phyloP scores from a whole-genome alignment of 345 rosid species.

The Lepidium africanum region DNA sequence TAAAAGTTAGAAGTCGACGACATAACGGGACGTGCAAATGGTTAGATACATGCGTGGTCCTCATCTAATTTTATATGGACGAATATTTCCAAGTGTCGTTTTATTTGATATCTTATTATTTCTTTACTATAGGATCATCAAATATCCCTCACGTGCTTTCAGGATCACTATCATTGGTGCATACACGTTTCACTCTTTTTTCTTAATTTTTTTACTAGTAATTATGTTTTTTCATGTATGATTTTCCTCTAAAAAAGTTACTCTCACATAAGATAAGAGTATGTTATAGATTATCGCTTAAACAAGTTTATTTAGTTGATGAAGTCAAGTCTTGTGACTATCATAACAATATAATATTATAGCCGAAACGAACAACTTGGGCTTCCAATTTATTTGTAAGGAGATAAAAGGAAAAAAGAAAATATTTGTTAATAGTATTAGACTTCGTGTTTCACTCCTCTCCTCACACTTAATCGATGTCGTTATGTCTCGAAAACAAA shows the following conservation, averaged over 20 bases:
- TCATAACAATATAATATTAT: neutral
- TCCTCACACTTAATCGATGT: neutral
- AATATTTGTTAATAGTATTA: neutral
- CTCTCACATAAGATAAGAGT: neutral
- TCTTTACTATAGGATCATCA: slow-evolving; percentile 7
- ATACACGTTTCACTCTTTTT: slow-evolving; percentile 4
- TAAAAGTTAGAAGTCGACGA: neutral
- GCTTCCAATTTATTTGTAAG: neutral
- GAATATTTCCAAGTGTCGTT: slow-evolving; percentile 1
- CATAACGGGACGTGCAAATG: slow-evolving; percentile 9
- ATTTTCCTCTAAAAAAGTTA: no score
- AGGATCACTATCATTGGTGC: slow-evolving; percentile 8
- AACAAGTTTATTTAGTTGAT: neutral
- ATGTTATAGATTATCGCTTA: neutral
- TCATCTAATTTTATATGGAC: slow-evolving; percentile 7
- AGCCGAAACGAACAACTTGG: neutral
- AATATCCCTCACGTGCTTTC: slow-evolving; percentile 21
- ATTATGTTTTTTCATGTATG: no score
- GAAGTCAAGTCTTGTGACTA: neutral
- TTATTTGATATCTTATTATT: neutral
- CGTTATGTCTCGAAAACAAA: neutral
- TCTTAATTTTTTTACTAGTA: neutral
- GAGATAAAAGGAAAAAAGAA: neutral
- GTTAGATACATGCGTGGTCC: slow-evolving; percentile 14
- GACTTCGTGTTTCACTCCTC: neutral